These are phyloP conservation scores for Penicillium odoratum DNA, from an alignment of 495 filamentous ascomycete species.

Conservation along the genomic window DNA sequence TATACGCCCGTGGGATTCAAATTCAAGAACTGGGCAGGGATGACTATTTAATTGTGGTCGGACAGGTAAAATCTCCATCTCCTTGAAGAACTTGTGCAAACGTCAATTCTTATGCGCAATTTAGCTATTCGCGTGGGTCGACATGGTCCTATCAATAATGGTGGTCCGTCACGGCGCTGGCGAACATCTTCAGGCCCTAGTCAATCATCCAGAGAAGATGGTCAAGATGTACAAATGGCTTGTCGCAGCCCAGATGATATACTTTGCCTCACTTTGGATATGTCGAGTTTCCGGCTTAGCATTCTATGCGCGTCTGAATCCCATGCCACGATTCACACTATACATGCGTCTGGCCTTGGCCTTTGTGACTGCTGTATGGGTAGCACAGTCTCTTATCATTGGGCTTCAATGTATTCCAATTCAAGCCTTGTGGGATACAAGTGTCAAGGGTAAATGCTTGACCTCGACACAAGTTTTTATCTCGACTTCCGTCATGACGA, in stretches of 20 bases:
- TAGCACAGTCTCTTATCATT: conserved; percentile 21
- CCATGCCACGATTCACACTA: conserved; percentile 19
- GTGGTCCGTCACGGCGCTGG: conserved; percentile 8
- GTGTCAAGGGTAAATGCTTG: conserved; percentile 14
- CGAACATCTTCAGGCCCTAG: conserved; percentile 4
- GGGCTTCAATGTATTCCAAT: conserved; percentile 23
- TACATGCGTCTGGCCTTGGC: conserved; percentile 13
- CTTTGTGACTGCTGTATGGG: conserved; percentile 17
- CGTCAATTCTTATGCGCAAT: background rate
- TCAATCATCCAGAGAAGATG: conserved; percentile 1
- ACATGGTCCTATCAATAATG: conserved; percentile 11
- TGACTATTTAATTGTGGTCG: conserved; percentile 10
- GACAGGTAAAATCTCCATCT: conserved; percentile 5
- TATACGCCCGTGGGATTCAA: conserved; percentile 7
- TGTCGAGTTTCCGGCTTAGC: conserved; percentile 25
- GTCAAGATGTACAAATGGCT: conserved; percentile 22
- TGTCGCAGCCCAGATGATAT: conserved; percentile 20
- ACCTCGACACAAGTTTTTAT: conserved; percentile 13
- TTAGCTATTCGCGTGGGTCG: conserved; percentile 12
- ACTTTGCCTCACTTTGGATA: conserved; percentile 20
- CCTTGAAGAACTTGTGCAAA: background rate
- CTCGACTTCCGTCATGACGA: conserved; percentile 17
- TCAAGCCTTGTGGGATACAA: conserved; percentile 12
- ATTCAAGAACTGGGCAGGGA: conserved; percentile 12
- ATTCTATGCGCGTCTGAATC: conserved; percentile 26